Evolutionary conservation across 2,329 filamentous ascomycete species (phyloP).

Genomic region (Monosporascus sp.): DNA sequence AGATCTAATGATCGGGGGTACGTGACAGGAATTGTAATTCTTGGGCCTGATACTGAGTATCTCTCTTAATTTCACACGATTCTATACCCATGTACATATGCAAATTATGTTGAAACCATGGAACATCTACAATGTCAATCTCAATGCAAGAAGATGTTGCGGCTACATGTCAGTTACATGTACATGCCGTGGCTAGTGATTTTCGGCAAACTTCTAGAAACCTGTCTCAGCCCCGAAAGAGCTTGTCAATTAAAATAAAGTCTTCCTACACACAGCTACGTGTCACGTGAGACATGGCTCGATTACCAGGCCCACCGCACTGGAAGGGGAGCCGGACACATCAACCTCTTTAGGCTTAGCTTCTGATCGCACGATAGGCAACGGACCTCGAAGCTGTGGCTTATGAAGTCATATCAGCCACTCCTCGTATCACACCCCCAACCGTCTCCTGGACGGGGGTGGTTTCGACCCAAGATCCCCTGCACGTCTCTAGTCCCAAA

Average conservation of each 20-base stretch:
- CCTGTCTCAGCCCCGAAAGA: too few species aligned
- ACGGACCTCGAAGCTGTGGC: background rate
- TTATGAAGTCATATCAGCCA: background rate
- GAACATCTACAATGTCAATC: background rate
- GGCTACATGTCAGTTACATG: background rate
- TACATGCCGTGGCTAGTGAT: background rate
- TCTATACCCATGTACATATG: background rate
- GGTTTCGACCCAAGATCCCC: background rate
- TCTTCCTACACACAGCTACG: background rate
- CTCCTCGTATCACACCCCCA: background rate
- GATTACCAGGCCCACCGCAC: background rate
- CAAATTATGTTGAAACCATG: too few species aligned
- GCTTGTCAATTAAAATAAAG: too few species aligned
- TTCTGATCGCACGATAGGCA: background rate
- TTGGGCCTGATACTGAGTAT: too few species aligned
- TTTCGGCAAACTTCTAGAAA: too few species aligned
- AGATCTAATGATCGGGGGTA: too few species aligned
- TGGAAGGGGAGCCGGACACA: background rate
- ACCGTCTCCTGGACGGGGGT: background rate
- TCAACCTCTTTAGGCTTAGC: background rate
- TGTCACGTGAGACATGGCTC: too few species aligned
- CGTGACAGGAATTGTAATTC: too few species aligned
- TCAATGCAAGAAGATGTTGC: background rate
- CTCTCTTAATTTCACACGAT: too few species aligned
- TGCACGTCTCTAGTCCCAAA: slow-evolving; percentile 1